Evolutionary conservation across 169 alveolate genomes (phyloP), one percentile per base, ranked within the genome.

Genomic region (Cyclospora cayetanensis): DNA sequence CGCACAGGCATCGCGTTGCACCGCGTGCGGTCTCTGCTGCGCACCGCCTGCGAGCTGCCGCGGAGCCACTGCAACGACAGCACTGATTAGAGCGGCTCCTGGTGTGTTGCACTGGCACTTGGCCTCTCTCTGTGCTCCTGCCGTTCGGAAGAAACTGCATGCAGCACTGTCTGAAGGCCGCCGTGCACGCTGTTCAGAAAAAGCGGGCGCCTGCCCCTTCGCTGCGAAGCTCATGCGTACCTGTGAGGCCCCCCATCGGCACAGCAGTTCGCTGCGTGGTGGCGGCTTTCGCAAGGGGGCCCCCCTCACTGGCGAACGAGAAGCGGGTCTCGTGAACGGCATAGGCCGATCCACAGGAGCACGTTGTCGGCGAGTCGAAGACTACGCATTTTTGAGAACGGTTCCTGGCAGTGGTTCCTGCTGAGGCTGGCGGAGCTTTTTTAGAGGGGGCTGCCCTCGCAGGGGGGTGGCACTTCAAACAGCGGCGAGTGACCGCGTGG

Each of bases 331-430:
- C 91, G 93, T 97, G 99, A 5, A 93, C 94, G 85, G 91, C 95
- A 90, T 65, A 96, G 42, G 95, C 92, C 39, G 91, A 84, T 22
- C 97, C 97, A 79, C 99, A 97, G 52, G 96, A 90, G 72, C 99
- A 97, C 29, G 95, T 92, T 93, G 95, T 96, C 82, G 96, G 95
- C 68, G 97, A 91, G 18, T 95, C 53, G 90, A 97, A 97, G 41
- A 94, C 93, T 2, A 90, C 52, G 39, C 95, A 93, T 31, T 50
- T n/a, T 20, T 34, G 79, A 43, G 50, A 12, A 29, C 55, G 7
- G 29, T 9, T 31, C 31, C 39, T 29, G 83, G 50, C n/a, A 31
- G 72, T 4, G 29, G 31, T 41, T 46, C 4, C 41, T 68, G 80
- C 43, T 68, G 50, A 37, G n/a, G 50, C 43, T 68, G 80, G 46